Base-by-base conservation (phyloP, 73 alveolate genomes). In the Breviolum minutum region DNA sequence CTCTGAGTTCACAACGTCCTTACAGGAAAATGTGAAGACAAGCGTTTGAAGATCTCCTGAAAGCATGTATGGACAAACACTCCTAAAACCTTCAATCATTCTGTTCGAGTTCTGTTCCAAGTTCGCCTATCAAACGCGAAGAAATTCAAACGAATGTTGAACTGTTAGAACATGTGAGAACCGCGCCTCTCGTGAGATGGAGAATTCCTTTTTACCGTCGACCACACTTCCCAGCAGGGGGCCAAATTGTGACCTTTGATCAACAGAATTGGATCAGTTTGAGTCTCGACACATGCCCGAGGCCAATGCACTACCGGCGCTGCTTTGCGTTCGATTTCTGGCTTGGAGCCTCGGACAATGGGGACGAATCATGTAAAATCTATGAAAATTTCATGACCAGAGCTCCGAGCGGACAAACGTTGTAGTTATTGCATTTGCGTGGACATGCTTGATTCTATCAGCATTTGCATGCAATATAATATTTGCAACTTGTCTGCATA, bases 221-320 rank as follows among this genome's bases (percentile, higher is more conserved):
- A 92, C 89, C 12, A 92, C 97, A 66, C 97, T 74, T 29, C 97
- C 97, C 10, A 92, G 97, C 54, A 92, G 80, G 24, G 97, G 97
- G 64, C 97, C 97, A 29, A 79, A 92, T 63, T 92, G 97, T 20
- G 97, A 92, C 79, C 94, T 85, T 54, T 22, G 70, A 12, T 29
- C 63, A n/a, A n/a, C 11, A 9, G 26, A 9, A 60, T 9, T 1
- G 63, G 63, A n/a, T 1, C 32, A 9, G 63, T 77, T 80, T 32
- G 86, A 40, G 54, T 40, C 54, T 40, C 54, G 54, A 40, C n/a
- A n/a, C n/a, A 40, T 24, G n/a, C 14, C 92, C 61, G 73, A 60
- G 94, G 20, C 70, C 6, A 10, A 6, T 12, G n/a, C 94, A 85
- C 79, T 5, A 85, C 94, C 11, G 94, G 94, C 48, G 94, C 94